These are phyloP conservation scores for Lactarius hatsudake DNA, from an alignment of 768 basidiomycete genomes.

Conservation along the genomic window DNA sequence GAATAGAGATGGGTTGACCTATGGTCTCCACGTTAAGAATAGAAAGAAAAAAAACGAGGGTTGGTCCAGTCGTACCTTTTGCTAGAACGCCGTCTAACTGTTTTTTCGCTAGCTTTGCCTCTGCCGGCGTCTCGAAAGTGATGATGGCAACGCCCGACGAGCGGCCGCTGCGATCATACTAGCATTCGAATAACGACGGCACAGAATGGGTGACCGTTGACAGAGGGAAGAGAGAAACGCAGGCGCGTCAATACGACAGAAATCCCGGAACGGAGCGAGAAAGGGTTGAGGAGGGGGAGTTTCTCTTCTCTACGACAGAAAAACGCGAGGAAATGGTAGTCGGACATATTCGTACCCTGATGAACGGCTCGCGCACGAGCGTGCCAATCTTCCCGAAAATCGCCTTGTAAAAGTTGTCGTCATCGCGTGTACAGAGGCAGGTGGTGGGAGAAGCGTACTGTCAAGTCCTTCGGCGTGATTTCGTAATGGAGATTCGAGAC, in stretches of 20 bases:
- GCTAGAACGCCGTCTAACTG: constrained; percentile 84
- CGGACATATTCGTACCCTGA: constrained; percentile 78
- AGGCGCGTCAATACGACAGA: constrained; percentile 25
- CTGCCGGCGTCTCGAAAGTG: constrained; percentile 70
- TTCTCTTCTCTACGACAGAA: constrained; percentile 60
- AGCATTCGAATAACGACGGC: constrained; percentile 41
- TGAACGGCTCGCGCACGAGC: constrained; percentile 87
- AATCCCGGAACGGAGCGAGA: constrained; percentile 38
- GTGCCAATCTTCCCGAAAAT: constrained; percentile 93
- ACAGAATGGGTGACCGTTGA: constrained; percentile 32
- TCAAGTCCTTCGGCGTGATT: constrained; percentile 82
- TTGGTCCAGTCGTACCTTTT: constrained; percentile 57
- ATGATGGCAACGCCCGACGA: constrained; percentile 81
- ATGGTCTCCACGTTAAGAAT: constrained; percentile 6
- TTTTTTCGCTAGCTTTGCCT: constrained; percentile 81
- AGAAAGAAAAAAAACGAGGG: constrained; percentile 11
- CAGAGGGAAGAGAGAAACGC: constrained; percentile 11
- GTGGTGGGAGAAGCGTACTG: constrained; percentile 47
- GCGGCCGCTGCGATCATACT: constrained; percentile 97
- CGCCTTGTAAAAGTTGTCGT: constrained; percentile 43
- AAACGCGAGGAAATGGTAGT: constrained; percentile 44
- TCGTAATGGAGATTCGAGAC: constrained; percentile 93
- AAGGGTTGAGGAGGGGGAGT: constrained; percentile 33
- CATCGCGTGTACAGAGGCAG: constrained; percentile 6
- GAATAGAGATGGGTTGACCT: constrained; percentile 80